phyloP scores from a whole-genome alignment of 2,329 filamentous ascomycete species.

The Pyrenochaeta sp. region DNA sequence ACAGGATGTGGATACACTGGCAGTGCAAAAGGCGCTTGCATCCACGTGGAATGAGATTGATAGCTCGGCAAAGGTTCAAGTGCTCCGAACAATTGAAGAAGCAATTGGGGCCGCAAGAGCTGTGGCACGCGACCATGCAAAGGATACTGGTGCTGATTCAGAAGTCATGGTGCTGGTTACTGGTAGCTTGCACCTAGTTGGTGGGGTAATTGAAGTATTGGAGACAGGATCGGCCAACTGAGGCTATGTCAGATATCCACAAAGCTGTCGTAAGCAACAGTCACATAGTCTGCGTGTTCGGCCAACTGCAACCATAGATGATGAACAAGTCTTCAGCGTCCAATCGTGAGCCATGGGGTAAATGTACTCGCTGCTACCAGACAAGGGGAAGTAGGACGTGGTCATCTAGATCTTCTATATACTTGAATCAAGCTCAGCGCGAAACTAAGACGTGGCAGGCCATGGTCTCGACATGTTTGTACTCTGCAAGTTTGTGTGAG shows the following conservation, averaged over 20 bases:
- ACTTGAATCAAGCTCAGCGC: too few species aligned
- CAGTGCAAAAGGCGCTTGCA: slow-evolving; percentile 74
- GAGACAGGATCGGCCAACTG: slow-evolving; percentile 53
- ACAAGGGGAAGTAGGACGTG: too few species aligned
- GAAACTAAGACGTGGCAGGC: too few species aligned
- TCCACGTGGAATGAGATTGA: slow-evolving; percentile 61
- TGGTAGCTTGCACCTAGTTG: slow-evolving; percentile 85
- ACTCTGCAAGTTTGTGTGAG: too few species aligned
- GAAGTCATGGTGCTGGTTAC: slow-evolving; percentile 75
- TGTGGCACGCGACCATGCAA: slow-evolving; percentile 42
- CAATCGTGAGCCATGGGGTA: too few species aligned
- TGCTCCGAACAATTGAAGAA: slow-evolving; percentile 73
- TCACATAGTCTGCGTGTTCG: slow-evolving; percentile 21
- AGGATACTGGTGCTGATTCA: slow-evolving; percentile 35
- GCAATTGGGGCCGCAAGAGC: slow-evolving; percentile 67
- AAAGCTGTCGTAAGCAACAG: not conserved
- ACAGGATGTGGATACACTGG: slow-evolving; percentile 65
- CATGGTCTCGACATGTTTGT: too few species aligned
- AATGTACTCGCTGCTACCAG: too few species aligned
- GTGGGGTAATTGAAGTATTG: slow-evolving; percentile 77
- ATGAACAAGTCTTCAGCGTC: not conserved
- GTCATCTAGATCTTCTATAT: too few species aligned
- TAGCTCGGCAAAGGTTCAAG: slow-evolving; percentile 58
- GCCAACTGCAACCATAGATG: slow-evolving; percentile 23
- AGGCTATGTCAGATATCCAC: slow-evolving; percentile 27